Conservation (phyloP, 2,329 filamentous ascomycete genomes). For the Trichoderma cornu-damae region DNA sequence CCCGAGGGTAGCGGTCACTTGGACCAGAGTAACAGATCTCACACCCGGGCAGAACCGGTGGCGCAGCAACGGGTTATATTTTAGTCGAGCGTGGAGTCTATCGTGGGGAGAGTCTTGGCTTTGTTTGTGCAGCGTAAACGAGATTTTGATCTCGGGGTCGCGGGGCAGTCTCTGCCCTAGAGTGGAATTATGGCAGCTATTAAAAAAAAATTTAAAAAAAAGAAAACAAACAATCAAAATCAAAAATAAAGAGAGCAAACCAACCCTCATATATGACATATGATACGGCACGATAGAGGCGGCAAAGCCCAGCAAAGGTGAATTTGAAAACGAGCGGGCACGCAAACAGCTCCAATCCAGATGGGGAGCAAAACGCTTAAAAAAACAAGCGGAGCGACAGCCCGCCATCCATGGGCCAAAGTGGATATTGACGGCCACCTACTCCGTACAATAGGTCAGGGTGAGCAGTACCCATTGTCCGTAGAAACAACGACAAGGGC, state of each 20-base stretch:
- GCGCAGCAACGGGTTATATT: constrained; percentile 12
- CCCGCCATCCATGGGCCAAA: constrained; percentile 4
- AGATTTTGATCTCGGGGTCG: background rate
- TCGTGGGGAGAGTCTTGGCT: constrained; percentile 8
- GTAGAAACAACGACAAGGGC: background rate
- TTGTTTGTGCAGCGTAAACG: background rate
- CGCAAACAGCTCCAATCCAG: constrained; percentile 1
- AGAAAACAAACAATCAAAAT: too few species aligned
- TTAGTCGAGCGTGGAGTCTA: constrained; percentile 12
- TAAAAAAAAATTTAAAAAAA: too few species aligned
- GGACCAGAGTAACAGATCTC: background rate
- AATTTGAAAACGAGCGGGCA: background rate
- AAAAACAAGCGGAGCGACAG: constrained; percentile 11
- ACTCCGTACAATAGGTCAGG: too few species aligned
- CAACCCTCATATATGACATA: background rate
- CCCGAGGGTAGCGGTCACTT: background rate
- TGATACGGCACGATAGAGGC: background rate
- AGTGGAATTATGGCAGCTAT: background rate
- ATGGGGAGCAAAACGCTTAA: constrained; percentile 9
- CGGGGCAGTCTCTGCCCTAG: background rate
- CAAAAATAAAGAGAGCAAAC: too few species aligned
- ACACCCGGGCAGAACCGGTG: background rate
- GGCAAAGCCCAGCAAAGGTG: background rate
- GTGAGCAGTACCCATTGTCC: constrained; percentile 13
- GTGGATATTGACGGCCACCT: constrained; percentile 9